A percentile compares a stretch with the other conserved stretches of the same genome.
Conservation (phyloP, 2,329 filamentous ascomycete species). For the Arthrobotrys sphaeroides region DNA sequence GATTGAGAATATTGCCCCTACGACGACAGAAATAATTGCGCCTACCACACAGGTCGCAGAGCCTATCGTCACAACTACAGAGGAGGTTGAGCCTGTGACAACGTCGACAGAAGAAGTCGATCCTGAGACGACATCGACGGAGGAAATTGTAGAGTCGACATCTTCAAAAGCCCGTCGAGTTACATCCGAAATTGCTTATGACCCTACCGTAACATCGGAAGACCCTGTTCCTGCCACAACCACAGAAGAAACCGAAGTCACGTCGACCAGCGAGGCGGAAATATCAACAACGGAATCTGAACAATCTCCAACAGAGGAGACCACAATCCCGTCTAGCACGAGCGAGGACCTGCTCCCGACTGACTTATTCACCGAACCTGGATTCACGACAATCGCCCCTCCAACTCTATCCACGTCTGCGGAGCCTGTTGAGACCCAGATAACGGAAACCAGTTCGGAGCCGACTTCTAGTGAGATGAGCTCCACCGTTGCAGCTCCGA, state of each 20-base stretch:
- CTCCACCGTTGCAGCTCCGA: not conserved
- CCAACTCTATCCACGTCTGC: not conserved
- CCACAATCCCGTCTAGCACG: not conserved
- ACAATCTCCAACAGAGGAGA: not conserved
- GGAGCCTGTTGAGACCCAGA: not conserved
- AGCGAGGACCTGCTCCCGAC: slow-evolving; percentile 11
- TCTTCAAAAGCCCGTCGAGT: not conserved
- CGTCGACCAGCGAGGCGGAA: not conserved
- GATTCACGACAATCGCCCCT: slow-evolving; percentile 9
- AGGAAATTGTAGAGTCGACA: not conserved
- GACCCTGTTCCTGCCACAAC: not conserved
- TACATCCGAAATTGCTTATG: not conserved
- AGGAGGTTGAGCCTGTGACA: not conserved
- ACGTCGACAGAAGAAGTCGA: not conserved
- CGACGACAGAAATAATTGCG: slow-evolving; percentile 5
- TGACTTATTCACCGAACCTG: slow-evolving; percentile 8
- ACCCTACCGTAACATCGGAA: not conserved
- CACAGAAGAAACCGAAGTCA: not conserved
- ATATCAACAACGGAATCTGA: not conserved
- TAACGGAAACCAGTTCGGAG: not conserved
- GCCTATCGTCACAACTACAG: slow-evolving; percentile 16
- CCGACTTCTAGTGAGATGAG: not conserved
- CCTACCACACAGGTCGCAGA: slow-evolving; percentile 2
- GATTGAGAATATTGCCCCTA: not conserved
- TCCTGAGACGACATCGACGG: not conserved